Base-by-base conservation (phyloP, 148 eudicot species). In the Arctostaphylos glauca region DNA sequence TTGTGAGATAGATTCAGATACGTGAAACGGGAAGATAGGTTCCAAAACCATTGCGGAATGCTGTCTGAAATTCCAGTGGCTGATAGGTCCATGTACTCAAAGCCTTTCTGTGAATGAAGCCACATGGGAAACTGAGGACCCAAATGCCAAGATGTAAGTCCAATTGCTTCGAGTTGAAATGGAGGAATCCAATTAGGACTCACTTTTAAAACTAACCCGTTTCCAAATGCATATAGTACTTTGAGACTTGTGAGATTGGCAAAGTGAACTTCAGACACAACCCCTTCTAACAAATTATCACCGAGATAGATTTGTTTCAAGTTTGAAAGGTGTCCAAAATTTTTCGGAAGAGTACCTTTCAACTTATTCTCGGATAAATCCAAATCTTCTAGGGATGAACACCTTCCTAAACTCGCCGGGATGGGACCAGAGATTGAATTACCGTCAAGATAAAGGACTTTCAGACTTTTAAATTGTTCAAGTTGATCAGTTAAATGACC, bases 171-270 rank as follows among this genome's bases (percentile, higher is more conserved):
- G 43, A 80, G 77, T 59, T 80, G 77, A 80, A 83, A 86, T 3
- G 83, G 80, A 50, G 88, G 88, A 67, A 64, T 53, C 85, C 88
- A 86, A 49, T 47, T 41, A 5, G 76, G 53, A 54, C 56, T 68
- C n/a, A 81, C 80, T 16, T 56, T 66, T 6, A 80, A 72, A 59
- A 49, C 56, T 13, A 86, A 67, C 13, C 44, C 62, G 25, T 86
- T 86, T 31, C 25, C 46, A 9, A 60, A 58, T 3, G 79, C 81
- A 25, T 2, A 5, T 0, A 86, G 12, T 3, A 0, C 0, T n/a
- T 4, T 10, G 10, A 86, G 80, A 43, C 58, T 81, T n/a, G 54
- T 43, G 38, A 86, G 80, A 7, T 77, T 64, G 38, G 9, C 41
- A 23, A 80, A 74, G 46, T 80, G 86, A 19, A 3, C n/a, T 52